A percentile compares a stretch with the other conserved stretches of the same genome.
Conservation (phyloP, 2,329 filamentous ascomycete genomes). For the Nemania sp. region DNA sequence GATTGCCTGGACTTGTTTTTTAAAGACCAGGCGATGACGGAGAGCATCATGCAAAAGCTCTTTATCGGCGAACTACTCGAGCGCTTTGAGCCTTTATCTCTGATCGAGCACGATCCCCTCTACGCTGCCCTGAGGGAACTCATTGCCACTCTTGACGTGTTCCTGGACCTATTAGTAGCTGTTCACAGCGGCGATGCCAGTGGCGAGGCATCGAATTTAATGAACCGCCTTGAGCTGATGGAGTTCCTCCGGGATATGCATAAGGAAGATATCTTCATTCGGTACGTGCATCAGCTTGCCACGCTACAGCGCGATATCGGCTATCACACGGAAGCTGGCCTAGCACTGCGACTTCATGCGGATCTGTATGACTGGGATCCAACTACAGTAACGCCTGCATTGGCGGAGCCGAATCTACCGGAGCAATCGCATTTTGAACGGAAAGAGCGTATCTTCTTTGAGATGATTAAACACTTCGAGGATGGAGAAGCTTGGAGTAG, state of each 20-base stretch:
- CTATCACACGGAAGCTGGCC: conserved; percentile 84
- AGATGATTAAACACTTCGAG: conserved; percentile 94
- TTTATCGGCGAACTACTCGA: conserved; percentile 86
- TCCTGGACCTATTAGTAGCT: conserved; percentile 86
- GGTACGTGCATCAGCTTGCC: conserved; percentile 91
- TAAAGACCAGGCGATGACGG: conserved; percentile 84
- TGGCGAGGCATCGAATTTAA: conserved; percentile 78
- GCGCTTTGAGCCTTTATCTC: conserved; percentile 73
- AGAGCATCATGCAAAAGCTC: conserved; percentile 87
- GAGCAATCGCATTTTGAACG: conserved; percentile 87
- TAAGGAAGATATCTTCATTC: conserved; percentile 94
- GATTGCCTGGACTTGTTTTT: conserved; percentile 89
- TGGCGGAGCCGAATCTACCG: conserved; percentile 76
- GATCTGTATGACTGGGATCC: conserved; percentile 93
- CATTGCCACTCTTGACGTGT: conserved; percentile 83
- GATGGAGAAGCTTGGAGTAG: conserved; percentile 93
- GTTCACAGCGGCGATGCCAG: conserved; percentile 77
- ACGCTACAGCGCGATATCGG: conserved; percentile 73
- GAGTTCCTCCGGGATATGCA: conserved; percentile 96
- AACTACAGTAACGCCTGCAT: conserved; percentile 62
- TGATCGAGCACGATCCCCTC: conserved; percentile 70
- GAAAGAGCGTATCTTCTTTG: conserved; percentile 88
- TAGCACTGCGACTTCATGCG: conserved; percentile 87
- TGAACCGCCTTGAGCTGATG: conserved; percentile 89
- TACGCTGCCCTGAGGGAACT: conserved; percentile 77